Evolutionary conservation across 176 grass and related monocot species (phyloP).

Genomic region (Oryza coarctata): DNA sequence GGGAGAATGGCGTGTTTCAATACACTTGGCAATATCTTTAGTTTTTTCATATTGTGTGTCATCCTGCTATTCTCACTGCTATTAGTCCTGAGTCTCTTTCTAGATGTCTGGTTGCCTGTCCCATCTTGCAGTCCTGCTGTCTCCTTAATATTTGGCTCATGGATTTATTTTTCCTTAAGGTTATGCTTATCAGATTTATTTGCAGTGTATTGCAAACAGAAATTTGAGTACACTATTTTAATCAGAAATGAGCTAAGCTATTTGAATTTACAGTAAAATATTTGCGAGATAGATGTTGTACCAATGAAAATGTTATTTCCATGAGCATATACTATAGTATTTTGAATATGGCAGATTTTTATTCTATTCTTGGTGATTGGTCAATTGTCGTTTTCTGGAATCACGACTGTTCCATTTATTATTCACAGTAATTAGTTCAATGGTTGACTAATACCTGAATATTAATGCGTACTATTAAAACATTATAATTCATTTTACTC

Average conservation of each 20-base stretch:
- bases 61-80: constrained; percentile 19
- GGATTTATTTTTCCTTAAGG: neutral
- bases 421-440: neutral
- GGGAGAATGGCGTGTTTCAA: constrained; percentile 72
- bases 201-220: neutral
- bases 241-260: neutral
- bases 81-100: neutral
- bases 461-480: constrained; percentile 16
- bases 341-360: neutral
- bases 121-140: constrained; percentile 1
- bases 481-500: neutral
- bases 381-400: constrained; percentile 29
- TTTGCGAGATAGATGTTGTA: neutral
- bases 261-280: constrained; percentile 22
- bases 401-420: constrained; percentile 7
- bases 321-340: neutral
- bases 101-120: constrained; percentile 15
- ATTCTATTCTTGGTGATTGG: neutral
- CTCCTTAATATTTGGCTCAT: neutral
- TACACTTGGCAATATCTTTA: constrained; percentile 20
- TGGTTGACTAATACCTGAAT: constrained; percentile 11
- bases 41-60: constrained; percentile 20
- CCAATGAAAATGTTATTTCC: neutral
- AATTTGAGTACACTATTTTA: neutral
- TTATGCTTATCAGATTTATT: constrained; percentile 21